Evolutionary conservation across 345 rosid genomes (phyloP).

Genomic region (Lepidium africanum): DNA sequence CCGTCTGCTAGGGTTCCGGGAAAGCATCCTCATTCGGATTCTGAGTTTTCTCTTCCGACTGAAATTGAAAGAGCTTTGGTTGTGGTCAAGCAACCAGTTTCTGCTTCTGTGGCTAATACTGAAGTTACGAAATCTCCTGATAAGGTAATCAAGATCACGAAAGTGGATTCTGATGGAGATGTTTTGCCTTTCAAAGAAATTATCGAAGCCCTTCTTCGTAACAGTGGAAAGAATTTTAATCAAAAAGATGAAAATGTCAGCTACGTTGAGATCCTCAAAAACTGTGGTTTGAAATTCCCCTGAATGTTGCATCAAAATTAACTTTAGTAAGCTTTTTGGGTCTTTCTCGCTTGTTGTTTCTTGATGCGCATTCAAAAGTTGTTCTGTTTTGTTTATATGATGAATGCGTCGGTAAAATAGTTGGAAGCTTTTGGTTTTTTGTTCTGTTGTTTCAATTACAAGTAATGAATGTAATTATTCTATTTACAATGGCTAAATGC

Average conservation of each 20-base stretch:
- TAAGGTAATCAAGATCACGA: neutral
- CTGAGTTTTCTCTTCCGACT: neutral
- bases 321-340: neutral
- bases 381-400: neutral
- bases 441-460: neutral
- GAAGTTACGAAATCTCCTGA: neutral
- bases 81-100: neutral
- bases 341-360: neutral
- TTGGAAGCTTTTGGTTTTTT: neutral
- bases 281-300: neutral
- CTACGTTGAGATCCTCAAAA: neutral
- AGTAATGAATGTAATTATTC: neutral
- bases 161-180: neutral
- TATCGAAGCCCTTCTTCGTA: constrained; percentile 16
- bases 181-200: constrained; percentile 4
- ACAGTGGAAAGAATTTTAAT: neutral
- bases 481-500: neutral
- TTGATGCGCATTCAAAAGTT: neutral
- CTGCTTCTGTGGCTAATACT: neutral
- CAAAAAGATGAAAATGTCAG: constrained; percentile 3
- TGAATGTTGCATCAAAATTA: no score
- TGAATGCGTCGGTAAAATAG: neutral
- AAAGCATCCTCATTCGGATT: neutral
- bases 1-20: neutral
- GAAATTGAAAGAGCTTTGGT: neutral